phyloP scores from a whole-genome alignment of 352 stramenopile genomes.

The Globisporangium nodosum region DNA sequence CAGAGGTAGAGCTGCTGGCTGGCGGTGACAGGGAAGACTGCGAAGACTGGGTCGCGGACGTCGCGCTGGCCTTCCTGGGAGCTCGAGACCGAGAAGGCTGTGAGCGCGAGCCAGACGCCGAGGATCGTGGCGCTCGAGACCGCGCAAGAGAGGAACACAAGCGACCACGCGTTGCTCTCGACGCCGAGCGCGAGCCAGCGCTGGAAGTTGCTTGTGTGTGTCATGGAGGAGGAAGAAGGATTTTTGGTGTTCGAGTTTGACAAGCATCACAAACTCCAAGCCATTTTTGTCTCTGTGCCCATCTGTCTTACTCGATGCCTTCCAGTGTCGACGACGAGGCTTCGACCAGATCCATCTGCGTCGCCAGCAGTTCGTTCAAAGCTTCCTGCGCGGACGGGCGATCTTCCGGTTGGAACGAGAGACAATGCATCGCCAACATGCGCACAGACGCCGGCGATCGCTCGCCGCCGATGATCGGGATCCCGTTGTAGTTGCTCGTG shows the following conservation, averaged over 20 bases:
- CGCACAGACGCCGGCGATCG: constrained; percentile 25
- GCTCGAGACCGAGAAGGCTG: neutral
- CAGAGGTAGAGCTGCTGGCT: constrained; percentile 2
- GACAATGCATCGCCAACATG: constrained; percentile 33
- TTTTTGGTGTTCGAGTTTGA: neutral
- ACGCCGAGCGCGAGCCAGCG: constrained; percentile 4
- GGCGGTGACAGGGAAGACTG: neutral
- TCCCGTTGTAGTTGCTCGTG: constrained; percentile 15
- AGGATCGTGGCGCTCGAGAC: neutral
- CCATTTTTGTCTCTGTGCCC: neutral
- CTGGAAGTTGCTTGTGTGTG: constrained; percentile 1
- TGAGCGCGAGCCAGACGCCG: constrained; percentile 4
- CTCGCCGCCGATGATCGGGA: constrained; percentile 7
- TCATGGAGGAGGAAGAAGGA: neutral
- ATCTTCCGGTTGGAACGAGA: constrained; percentile 39
- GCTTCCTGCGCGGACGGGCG: constrained; percentile 28
- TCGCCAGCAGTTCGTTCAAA: constrained; percentile 24
- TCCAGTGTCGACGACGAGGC: too few relatives aligned
- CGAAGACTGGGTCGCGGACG: constrained; percentile 1
- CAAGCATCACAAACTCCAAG: neutral
- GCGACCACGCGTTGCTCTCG: constrained; percentile 4
- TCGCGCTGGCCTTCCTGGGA: neutral
- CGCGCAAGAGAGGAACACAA: constrained; percentile 5
- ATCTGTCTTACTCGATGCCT: too few relatives aligned
- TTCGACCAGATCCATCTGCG: constrained; percentile 13